Evolutionary conservation across 75 land plant species (phyloP).

Genomic region (Azolla pinnata): DNA sequence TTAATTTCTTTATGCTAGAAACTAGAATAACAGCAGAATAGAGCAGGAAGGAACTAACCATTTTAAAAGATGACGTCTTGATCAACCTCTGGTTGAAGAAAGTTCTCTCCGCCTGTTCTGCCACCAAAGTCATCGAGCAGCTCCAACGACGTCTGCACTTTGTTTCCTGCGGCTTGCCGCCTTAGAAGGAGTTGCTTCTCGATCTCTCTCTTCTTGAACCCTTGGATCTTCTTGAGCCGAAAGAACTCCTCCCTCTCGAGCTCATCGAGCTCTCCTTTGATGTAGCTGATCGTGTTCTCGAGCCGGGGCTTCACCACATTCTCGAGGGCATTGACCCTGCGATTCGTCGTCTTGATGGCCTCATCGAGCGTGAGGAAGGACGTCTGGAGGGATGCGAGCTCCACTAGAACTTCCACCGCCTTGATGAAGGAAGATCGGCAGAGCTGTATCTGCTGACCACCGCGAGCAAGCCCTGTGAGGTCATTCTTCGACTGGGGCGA

Average conservation of each 20-base stretch:
- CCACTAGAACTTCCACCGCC: slow-evolving; percentile 82
- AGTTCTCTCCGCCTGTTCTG: slow-evolving; percentile 28
- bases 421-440: slow-evolving; percentile 73
- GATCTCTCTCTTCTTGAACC: slow-evolving; percentile 76
- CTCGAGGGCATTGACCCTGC: slow-evolving; percentile 90
- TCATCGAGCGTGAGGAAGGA: slow-evolving; percentile 86
- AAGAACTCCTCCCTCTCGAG: slow-evolving; percentile 92
- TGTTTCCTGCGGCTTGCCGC: slow-evolving; percentile 36
- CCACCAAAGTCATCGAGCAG: slow-evolving; percentile 28
- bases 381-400: slow-evolving; percentile 89
- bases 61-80: slow-evolving; percentile 41
- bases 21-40: too few species aligned
- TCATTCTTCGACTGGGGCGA: slow-evolving; percentile 34
- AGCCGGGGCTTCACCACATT: slow-evolving; percentile 86
- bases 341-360: slow-evolving; percentile 90
- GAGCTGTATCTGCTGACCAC: slow-evolving; percentile 83
- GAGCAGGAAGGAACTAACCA: too few species aligned
- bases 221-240: slow-evolving; percentile 86
- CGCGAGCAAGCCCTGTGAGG: slow-evolving; percentile 78
- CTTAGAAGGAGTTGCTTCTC: slow-evolving; percentile 48
- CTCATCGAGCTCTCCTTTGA: slow-evolving; percentile 90
- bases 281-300: slow-evolving; percentile 83
- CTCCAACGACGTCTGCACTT: slow-evolving; percentile 30
- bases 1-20: too few species aligned
- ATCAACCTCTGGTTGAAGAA: slow-evolving; percentile 33